These are phyloP conservation scores for Cymbopogon citratus DNA, from an alignment of 176 grass and related monocot genomes.

Conservation along the genomic window DNA sequence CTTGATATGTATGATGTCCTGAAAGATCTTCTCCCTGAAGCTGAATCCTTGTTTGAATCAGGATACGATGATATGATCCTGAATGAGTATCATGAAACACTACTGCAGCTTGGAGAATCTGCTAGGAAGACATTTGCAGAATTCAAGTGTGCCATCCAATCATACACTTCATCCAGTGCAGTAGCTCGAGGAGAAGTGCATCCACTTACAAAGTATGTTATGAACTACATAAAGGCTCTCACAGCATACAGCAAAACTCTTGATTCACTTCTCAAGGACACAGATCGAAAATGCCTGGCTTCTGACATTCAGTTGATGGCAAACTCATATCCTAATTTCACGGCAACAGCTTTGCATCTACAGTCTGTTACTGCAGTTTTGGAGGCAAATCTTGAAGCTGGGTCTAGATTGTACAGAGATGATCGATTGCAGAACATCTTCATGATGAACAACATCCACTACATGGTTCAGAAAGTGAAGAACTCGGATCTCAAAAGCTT, in stretches of 20 bases:
- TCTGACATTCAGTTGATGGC: constrained; percentile 25
- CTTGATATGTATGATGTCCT: constrained; percentile 85
- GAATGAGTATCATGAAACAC: constrained; percentile 73
- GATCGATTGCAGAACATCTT: constrained; percentile 59
- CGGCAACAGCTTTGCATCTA: constrained; percentile 37
- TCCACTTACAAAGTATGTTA: constrained; percentile 82
- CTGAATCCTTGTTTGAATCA: constrained; percentile 56
- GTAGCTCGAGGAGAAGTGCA: constrained; percentile 56
- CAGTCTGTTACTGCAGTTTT: constrained; percentile 45
- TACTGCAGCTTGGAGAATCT: constrained; percentile 60
- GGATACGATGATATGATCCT: constrained; percentile 47
- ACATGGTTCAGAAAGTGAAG: constrained; percentile 96
- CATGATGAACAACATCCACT: constrained; percentile 88
- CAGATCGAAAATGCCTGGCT: constrained; percentile 22
- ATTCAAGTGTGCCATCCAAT: constrained; percentile 67
- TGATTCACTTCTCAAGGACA: constrained; percentile 52
- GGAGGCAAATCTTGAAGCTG: constrained; percentile 62
- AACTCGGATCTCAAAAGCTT: constrained; percentile 70
- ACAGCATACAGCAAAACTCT: constrained; percentile 68
- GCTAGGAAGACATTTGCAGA: constrained; percentile 47
- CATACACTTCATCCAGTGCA: constrained; percentile 52
- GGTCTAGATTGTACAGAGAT: constrained; percentile 56
- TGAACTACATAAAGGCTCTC: constrained; percentile 85
- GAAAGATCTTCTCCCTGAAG: constrained; percentile 47
- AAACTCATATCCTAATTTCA: constrained; percentile 9